These are phyloP conservation scores for Eutypa lata DNA, from an alignment of 2,329 filamentous ascomycete genomes.

Conservation along the genomic window DNA sequence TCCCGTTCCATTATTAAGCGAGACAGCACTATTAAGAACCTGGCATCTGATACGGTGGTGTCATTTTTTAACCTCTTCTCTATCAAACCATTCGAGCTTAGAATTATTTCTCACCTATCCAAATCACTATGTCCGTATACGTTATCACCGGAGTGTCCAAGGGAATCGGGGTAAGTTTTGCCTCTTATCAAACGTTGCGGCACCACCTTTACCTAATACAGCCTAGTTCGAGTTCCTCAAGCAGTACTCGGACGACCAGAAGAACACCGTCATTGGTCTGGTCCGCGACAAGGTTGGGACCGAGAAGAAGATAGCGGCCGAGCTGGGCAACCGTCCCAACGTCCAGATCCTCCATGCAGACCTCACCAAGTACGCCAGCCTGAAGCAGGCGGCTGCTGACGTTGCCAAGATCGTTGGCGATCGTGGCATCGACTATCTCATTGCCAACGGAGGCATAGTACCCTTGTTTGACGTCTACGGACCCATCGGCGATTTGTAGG, in stretches of 20 bases:
- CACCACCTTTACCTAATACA: slow-evolving; percentile 5
- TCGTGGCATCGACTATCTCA: slow-evolving; percentile 45
- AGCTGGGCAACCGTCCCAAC: slow-evolving; percentile 36
- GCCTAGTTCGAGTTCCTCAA: slow-evolving; percentile 44
- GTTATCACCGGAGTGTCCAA: slow-evolving; percentile 11
- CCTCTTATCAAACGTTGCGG: slow-evolving; percentile 5
- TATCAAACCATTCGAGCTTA: not conserved
- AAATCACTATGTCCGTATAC: slow-evolving; percentile 7
- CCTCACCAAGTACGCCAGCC: slow-evolving; percentile 32
- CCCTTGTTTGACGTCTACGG: slow-evolving; percentile 26
- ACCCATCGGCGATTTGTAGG: slow-evolving; percentile 3
- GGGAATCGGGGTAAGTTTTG: slow-evolving; percentile 7
- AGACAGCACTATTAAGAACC: not conserved
- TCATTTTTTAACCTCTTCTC: not conserved
- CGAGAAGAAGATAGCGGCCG: slow-evolving; percentile 37
- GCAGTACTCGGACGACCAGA: slow-evolving; percentile 37
- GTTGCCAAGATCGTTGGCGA: slow-evolving; percentile 26
- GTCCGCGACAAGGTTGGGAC: slow-evolving; percentile 42
- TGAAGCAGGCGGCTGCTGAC: slow-evolving; percentile 29
- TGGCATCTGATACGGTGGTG: not conserved
- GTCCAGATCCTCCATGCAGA: slow-evolving; percentile 45
- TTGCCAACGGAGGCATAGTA: slow-evolving; percentile 45
- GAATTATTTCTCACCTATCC: not conserved
- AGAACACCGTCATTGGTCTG: slow-evolving; percentile 42
- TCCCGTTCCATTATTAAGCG: slow-evolving; percentile 1